phyloP scores from a whole-genome alignment of 2,329 filamentous ascomycete genomes.

The Phoma sp. region DNA sequence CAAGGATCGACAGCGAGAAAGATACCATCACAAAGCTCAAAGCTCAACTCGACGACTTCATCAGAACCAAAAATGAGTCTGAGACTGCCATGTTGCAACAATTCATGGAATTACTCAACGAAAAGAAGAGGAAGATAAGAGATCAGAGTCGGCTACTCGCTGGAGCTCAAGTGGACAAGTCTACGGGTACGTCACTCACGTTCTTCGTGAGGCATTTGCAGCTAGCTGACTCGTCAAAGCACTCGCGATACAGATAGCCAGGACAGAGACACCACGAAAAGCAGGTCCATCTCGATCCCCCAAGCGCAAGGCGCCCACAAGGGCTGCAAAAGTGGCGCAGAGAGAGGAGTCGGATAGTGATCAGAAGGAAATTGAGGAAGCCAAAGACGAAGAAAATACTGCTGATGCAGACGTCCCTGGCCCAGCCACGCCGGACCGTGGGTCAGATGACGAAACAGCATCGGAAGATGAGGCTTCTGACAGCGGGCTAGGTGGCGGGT shows the following conservation, averaged over 20 bases:
- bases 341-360: conserved; percentile 39
- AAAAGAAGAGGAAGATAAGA: conserved; percentile 80
- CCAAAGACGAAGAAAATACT: conserved; percentile 34
- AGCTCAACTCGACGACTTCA: conserved; percentile 69
- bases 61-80: conserved; percentile 68
- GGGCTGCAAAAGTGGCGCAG: conserved; percentile 22
- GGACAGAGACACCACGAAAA: conserved; percentile 37
- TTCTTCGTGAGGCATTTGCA: neutral
- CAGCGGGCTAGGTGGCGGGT: conserved; percentile 15
- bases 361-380: conserved; percentile 41
- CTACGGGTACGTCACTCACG: conserved; percentile 29
- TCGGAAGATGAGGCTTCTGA: conserved; percentile 34
- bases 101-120: conserved; percentile 73
- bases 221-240: conserved; percentile 23
- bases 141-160: conserved; percentile 71
- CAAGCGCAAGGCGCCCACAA: conserved; percentile 44
- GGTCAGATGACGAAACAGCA: conserved; percentile 45
- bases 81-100: conserved; percentile 72
- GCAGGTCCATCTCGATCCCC: conserved; percentile 41
- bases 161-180: conserved; percentile 55
- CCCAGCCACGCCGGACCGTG: conserved; percentile 42
- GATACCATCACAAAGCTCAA: conserved; percentile 64
- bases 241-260: conserved; percentile 33
- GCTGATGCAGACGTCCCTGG: conserved; percentile 31
- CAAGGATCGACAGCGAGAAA: conserved; percentile 58